Percentiles rank a stretch among this genome's conserved stretches.
phyloP scores from a whole-genome alignment of 768 basidiomycete genomes.

The Hericium coralloides region DNA sequence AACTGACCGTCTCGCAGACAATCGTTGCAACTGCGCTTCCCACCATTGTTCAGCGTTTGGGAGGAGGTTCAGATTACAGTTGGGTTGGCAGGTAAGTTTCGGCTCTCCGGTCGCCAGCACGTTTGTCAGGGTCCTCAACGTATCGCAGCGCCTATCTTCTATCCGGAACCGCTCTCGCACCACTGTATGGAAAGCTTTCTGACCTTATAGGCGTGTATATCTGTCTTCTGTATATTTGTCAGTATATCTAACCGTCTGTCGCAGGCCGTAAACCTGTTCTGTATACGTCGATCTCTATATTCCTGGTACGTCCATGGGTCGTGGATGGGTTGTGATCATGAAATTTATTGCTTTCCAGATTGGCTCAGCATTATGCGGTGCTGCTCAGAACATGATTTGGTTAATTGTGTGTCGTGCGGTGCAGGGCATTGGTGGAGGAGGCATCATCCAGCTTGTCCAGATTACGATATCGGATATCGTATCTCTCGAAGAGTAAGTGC shows the following conservation, averaged over 20 bases:
- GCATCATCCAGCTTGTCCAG: slow-evolving; percentile 66
- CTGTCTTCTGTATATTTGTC: background rate
- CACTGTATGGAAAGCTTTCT: slow-evolving; percentile 73
- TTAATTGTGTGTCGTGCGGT: slow-evolving; percentile 68
- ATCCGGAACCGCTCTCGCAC: slow-evolving; percentile 54
- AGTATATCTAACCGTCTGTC: background rate
- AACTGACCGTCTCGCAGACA: slow-evolving; percentile 19
- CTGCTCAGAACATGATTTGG: slow-evolving; percentile 74
- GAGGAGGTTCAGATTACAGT: slow-evolving; percentile 35
- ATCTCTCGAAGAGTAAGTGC: slow-evolving; percentile 59
- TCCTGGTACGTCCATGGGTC: slow-evolving; percentile 40
- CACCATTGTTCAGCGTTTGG: slow-evolving; percentile 36
- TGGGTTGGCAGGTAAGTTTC: slow-evolving; percentile 39
- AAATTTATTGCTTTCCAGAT: slow-evolving; percentile 31
- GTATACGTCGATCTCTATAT: slow-evolving; percentile 54
- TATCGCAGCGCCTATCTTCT: slow-evolving; percentile 60
- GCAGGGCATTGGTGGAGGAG: slow-evolving; percentile 80
- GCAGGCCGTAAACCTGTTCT: slow-evolving; percentile 54
- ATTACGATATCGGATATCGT: slow-evolving; percentile 83
- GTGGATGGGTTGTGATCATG: background rate
- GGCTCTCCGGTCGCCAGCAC: background rate
- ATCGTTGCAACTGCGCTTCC: slow-evolving; percentile 43
- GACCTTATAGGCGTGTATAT: slow-evolving; percentile 36
- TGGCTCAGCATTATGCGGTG: slow-evolving; percentile 75
- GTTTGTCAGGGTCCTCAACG: background rate